Evolutionary conservation across 2,329 filamentous ascomycete genomes (phyloP).

Genomic region (Sporothrix inflata): DNA sequence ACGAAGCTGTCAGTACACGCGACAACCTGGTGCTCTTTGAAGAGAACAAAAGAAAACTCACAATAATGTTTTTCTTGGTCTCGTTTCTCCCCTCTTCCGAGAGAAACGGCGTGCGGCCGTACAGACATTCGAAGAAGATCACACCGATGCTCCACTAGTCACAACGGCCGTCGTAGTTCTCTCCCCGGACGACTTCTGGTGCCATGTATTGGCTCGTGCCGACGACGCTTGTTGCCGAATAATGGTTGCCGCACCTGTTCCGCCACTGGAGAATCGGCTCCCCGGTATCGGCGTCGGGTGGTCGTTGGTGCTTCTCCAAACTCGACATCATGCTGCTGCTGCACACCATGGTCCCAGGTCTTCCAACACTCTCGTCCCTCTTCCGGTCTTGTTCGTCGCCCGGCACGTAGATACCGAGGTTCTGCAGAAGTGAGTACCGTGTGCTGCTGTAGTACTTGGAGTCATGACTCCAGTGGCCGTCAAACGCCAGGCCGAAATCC

Average conservation of each 20-base stretch:
- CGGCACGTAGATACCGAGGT: conserved; percentile 71
- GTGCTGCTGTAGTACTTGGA: conserved; percentile 84
- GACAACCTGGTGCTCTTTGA: neutral
- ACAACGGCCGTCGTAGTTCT: conserved; percentile 86
- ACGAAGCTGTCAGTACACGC: neutral
- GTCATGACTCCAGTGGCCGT: conserved; percentile 93
- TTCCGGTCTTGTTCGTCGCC: conserved; percentile 73
- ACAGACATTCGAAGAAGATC: conserved; percentile 92
- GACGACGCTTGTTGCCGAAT: conserved; percentile 81
- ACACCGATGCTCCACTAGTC: conserved; percentile 98
- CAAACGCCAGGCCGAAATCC: conserved; percentile 93
- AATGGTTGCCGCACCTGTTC: conserved; percentile 68
- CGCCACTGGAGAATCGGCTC: conserved; percentile 70
- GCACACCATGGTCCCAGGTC: conserved; percentile 36
- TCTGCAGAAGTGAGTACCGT: conserved; percentile 76
- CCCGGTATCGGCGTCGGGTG: conserved; percentile 35
- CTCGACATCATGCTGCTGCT: conserved; percentile 47
- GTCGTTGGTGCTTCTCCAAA: conserved; percentile 46
- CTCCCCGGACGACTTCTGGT: conserved; percentile 83
- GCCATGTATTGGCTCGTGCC: conserved; percentile 99
- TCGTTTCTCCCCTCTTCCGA: conserved; percentile 75
- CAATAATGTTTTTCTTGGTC: conserved; percentile 84
- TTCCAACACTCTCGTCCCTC: conserved; percentile 23
- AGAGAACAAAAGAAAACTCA: conserved; percentile 45
- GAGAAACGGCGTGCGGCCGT: conserved; percentile 88